These are phyloP conservation scores for Schwanniomyces pseudopolymorphus DNA, from an alignment of 805 yeast genomes.

Conservation along the genomic window DNA sequence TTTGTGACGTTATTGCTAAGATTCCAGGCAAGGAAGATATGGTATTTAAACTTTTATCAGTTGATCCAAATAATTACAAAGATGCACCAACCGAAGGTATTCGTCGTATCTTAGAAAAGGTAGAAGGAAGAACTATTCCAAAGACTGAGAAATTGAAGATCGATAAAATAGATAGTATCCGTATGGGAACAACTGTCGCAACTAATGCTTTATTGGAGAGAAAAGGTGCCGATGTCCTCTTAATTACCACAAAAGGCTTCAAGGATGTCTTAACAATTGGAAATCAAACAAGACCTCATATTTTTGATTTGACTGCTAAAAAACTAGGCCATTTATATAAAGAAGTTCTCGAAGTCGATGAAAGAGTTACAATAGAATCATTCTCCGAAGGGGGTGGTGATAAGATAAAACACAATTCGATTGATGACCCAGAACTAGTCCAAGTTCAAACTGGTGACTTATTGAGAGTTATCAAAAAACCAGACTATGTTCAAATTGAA, in stretches of 20 bases:
- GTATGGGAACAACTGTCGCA: slow-evolving; percentile 93
- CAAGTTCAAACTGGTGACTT: slow-evolving; percentile 26
- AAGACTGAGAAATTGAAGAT: slow-evolving; percentile 40
- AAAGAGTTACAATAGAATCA: slow-evolving; percentile 74
- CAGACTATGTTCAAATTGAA: slow-evolving; percentile 20
- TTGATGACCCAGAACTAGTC: slow-evolving; percentile 30
- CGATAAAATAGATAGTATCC: slow-evolving; percentile 57
- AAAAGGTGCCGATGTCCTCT: slow-evolving; percentile 82
- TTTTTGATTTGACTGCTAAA: slow-evolving; percentile 73
- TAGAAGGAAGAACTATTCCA: slow-evolving; percentile 47
- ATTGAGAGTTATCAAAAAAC: slow-evolving; percentile 23
- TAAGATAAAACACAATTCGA: slow-evolving; percentile 9
- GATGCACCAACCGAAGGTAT: slow-evolving; percentile 96
- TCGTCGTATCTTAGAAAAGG: slow-evolving; percentile 67
- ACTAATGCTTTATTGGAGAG: slow-evolving; percentile 89
- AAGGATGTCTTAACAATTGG: slow-evolving; percentile 79
- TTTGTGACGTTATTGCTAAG: slow-evolving; percentile 38
- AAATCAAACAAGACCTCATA: slow-evolving; percentile 84
- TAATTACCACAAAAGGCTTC: slow-evolving; percentile 83
- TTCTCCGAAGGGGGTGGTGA: slow-evolving; percentile 66
- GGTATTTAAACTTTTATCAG: slow-evolving; percentile 72
- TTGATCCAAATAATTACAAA: slow-evolving; percentile 80
- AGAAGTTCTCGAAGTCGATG: slow-evolving; percentile 77
- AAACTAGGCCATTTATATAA: slow-evolving; percentile 72
- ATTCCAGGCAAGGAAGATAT: slow-evolving; percentile 51